Base-by-base conservation (phyloP, 768 basidiomycete genomes). In the Trametes cingulata region DNA sequence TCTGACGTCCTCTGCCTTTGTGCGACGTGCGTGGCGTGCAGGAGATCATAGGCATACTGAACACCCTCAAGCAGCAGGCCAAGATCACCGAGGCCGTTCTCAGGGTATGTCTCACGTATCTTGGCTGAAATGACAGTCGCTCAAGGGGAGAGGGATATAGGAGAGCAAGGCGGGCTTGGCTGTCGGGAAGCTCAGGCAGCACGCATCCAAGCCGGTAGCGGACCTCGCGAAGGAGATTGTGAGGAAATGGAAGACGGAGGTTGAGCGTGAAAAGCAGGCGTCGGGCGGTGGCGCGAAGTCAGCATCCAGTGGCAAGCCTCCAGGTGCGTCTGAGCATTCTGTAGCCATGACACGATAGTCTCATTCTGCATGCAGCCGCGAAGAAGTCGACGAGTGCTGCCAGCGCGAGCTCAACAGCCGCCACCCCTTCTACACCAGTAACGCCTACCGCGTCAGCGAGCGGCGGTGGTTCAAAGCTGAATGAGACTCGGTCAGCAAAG, bases 81-180 rank as follows among this genome's bases (percentile, higher is more conserved):
- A 76, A 81, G 69, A 86, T 91, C 62, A 90, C 84, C 68, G 90
- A 91, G 78, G 74, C 82, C 17, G 74, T 91, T 20, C 77, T 92
- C 54, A 85, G 90, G 80, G 90, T 91, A 74, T 67, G 88, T 81
- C 69, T 9, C 68, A 62, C 64, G 72, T 68, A 65, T 55, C 25
- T 40, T 37, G 58, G 39, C 53, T 39, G 33, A 50, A 40, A 15
- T 13, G 25, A 14, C 27, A 29, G n/a, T 49, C 13, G 47, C 25
- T 10, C 10, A 33, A 25, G 24, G 22, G 29, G 40, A 52, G 33
- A 43, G 48, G 45, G 22, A 2, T 63, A 27, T 67, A 95, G 94
- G 93, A 95, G 75, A 95, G 92, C 73, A 95, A 90, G 74, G 90
- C 88, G 3, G 94, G 94, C 49, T 76, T 96, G n/a, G 90, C 93